These are phyloP conservation scores for Rhodotorula sp. DNA, from an alignment of 1,284 basidiomycete species.

Conservation along the genomic window DNA sequence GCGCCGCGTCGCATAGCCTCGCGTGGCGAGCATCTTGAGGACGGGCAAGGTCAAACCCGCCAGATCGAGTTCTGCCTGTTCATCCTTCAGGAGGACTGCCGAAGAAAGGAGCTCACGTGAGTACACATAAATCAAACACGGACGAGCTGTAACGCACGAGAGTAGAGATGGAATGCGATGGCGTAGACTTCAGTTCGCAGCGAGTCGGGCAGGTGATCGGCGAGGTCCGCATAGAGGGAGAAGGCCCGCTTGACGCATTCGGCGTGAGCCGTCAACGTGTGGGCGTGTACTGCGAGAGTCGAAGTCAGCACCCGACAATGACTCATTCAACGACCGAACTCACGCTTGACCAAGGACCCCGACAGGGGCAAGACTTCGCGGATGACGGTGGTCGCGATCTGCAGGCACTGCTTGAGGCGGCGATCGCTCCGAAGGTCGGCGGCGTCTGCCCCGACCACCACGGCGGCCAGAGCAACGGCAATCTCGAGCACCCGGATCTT, in stretches of 20 bases:
- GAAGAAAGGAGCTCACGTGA: background rate
- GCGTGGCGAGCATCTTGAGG: constrained; percentile 69
- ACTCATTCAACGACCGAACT: constrained; percentile 49
- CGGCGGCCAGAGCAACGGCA: constrained; percentile 27
- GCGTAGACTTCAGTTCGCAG: constrained; percentile 72
- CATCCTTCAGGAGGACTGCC: constrained; percentile 77
- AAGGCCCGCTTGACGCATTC: constrained; percentile 68
- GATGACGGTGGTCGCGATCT: constrained; percentile 75
- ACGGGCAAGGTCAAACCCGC: constrained; percentile 74
- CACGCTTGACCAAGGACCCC: constrained; percentile 44
- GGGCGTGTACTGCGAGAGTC: constrained; percentile 7
- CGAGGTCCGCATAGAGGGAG: constrained; percentile 64
- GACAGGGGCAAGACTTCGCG: constrained; percentile 64
- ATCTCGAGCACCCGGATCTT: constrained; percentile 75
- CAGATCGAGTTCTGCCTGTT: constrained; percentile 71
- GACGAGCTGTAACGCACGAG: constrained; percentile 56
- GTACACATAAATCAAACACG: background rate
- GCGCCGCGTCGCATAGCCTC: constrained; percentile 35
- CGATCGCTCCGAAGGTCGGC: constrained; percentile 9
- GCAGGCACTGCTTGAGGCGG: constrained; percentile 69
- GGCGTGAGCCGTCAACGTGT: constrained; percentile 48
- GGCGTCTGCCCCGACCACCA: background rate
- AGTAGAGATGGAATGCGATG: constrained; percentile 75
- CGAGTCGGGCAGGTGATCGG: constrained; percentile 59
- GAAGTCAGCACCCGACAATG: background rate